These are phyloP conservation scores for Mortierella sp. DNA, from an alignment of 371 early-diverging fungal genomes.

Conservation along the genomic window DNA sequence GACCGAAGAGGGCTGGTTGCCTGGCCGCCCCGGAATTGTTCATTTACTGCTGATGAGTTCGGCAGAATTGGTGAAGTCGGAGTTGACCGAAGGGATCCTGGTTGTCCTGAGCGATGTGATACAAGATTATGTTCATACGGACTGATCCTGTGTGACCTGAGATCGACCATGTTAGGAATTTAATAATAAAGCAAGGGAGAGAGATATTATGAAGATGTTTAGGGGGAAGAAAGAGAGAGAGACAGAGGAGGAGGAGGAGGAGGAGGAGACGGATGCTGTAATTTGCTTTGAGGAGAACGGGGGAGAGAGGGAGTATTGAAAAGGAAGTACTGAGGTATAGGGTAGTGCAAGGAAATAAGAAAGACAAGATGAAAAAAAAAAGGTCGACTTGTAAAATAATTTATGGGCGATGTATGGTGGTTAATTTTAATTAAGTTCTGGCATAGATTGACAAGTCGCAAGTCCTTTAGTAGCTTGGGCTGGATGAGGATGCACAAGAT, in stretches of 20 bases:
- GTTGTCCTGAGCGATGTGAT: slow-evolving; percentile 29
- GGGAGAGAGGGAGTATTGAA: background rate
- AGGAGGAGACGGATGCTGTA: background rate
- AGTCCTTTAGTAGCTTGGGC: slow-evolving; percentile 12
- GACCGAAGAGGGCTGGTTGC: slow-evolving; percentile 12
- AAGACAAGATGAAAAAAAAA: slow-evolving; percentile 6
- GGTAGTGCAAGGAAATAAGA: background rate
- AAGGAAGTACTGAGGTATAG: too few species aligned
- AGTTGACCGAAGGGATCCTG: slow-evolving; percentile 10
- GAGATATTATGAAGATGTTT: background rate
- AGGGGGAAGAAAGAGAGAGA: slow-evolving; percentile 4
- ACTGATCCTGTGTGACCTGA: slow-evolving; percentile 46
- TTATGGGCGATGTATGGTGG: background rate
- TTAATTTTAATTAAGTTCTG: slow-evolving; percentile 1
- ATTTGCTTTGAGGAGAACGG: background rate
- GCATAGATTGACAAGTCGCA: background rate
- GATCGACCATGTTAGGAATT: slow-evolving; percentile 34
- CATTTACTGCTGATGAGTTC: background rate
- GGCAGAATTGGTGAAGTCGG: background rate
- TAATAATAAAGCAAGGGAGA: slow-evolving; percentile 10
- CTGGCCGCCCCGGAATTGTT: slow-evolving; percentile 6
- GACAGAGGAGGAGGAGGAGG: slow-evolving; percentile 5
- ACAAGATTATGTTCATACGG: slow-evolving; percentile 46
- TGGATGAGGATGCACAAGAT: slow-evolving; percentile 12
- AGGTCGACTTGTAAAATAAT: background rate